Evolutionary conservation across 2,329 filamentous ascomycete species (phyloP).

Genomic region (Trichoderma brevicompactum): DNA sequence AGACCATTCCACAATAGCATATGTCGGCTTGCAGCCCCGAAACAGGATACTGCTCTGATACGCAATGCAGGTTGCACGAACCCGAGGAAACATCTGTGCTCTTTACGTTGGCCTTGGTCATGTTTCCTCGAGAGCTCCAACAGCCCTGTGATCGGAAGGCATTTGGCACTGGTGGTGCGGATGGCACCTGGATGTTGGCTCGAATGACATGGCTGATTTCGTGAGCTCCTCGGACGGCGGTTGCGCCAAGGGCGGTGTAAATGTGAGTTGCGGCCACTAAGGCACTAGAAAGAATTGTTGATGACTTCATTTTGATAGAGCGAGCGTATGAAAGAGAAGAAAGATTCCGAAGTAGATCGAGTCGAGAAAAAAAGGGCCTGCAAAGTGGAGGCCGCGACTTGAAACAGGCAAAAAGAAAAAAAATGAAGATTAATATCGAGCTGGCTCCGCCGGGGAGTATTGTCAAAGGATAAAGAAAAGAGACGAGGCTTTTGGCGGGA

Average conservation of each 20-base stretch:
- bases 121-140: slow-evolving; percentile 50
- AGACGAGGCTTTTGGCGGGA: slow-evolving; percentile 2
- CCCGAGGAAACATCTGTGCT: slow-evolving; percentile 44
- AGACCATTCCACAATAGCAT: slow-evolving; percentile 74
- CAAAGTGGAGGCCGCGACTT: slow-evolving; percentile 16
- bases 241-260: slow-evolving; percentile 34
- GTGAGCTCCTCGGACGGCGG: slow-evolving; percentile 9
- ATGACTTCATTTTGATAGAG: slow-evolving; percentile 41
- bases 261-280: slow-evolving; percentile 39
- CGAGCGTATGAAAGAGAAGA: slow-evolving; percentile 31
- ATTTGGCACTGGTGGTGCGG: slow-evolving; percentile 43
- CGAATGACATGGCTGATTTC: slow-evolving; percentile 18
- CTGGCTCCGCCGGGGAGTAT: slow-evolving; percentile 28
- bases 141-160: slow-evolving; percentile 56
- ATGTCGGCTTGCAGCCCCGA: slow-evolving; percentile 64
- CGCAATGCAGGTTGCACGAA: slow-evolving; percentile 48
- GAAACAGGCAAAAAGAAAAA: slow-evolving; percentile 18
- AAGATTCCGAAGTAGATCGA: slow-evolving; percentile 2
- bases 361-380: slow-evolving; percentile 6
- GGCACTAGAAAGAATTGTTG: slow-evolving; percentile 38
- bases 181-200: slow-evolving; percentile 42
- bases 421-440: slow-evolving; percentile 19
- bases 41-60: slow-evolving; percentile 48
- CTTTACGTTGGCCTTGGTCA: slow-evolving; percentile 36
- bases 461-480: slow-evolving; percentile 20